Base-by-base conservation (phyloP, 441 rosid species). In the Syzygium syzygioides region DNA sequence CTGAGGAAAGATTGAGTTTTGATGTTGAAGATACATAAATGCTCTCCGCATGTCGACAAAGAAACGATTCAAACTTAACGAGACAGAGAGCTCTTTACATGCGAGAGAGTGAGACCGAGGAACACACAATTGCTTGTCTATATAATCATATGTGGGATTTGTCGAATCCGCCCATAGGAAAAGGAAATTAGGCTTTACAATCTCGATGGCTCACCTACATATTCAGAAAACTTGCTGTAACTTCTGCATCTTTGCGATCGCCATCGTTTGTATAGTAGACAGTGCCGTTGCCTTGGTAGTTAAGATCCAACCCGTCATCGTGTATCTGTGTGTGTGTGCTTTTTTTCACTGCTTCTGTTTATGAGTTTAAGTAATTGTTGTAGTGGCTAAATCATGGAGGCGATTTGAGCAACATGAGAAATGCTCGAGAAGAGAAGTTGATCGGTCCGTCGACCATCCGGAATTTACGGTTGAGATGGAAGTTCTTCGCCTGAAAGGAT, bases 301-400 rank as follows among this genome's bases (percentile, higher is more conserved):
- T 30, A 64, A 64, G 76, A 23, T 30, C 76, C 76, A 32, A 64
- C 41, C 37, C 41, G 8, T 64, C 76, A 18, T 64, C 76, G 76
- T 15, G 76, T 15, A 30, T 55, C 25, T 15, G 37, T 15, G 20
- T 30, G 71, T 15, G 37, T 32, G 37, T 15, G 30, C 11, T 15
- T 64, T 64, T 55, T 23, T 15, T 7, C 76, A 64, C 37, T 64
- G 76, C 76, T 30, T 64, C 76, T 64, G 76, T 30, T 9, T 64
- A 64, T 64, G 20, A 64, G 76, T 64, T 64, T 64, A 30, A 64
- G 76, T 64, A 30, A 30, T 64, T 64, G 76, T 30, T 64, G 76
- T n/a, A 64, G 76, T 92, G 93, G 95, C 30, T 90, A 37, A 94
- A 91, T 90, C 94, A 92, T 87, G 94, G 94, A 9, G 90, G 94